Conservation (phyloP, 345 rosid species). For the Erucastrum elatum region DNA sequence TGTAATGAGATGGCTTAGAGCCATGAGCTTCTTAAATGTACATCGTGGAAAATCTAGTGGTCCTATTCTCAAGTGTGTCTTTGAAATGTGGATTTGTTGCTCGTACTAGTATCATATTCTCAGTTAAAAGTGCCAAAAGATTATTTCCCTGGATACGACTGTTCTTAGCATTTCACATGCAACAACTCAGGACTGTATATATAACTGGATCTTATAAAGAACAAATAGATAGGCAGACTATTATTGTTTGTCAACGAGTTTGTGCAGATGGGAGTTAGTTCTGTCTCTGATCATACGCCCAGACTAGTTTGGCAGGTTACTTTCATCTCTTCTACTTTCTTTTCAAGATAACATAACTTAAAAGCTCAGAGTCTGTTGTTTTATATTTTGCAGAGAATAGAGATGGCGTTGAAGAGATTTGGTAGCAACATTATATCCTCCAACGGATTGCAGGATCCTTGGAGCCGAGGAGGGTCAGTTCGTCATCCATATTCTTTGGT, state of each 20-base stretch:
- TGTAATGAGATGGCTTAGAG: not conserved
- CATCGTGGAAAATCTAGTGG: not conserved
- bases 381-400: conserved; percentile 30
- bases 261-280: not conserved
- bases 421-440: conserved; percentile 72
- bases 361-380: conserved; percentile 2
- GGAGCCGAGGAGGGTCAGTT: conserved; percentile 77
- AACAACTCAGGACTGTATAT: not conserved
- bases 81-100: not conserved
- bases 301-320: conserved; percentile 36
- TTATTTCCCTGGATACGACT: not conserved
- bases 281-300: not conserved
- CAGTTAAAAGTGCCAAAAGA: not conserved
- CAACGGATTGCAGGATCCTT: conserved; percentile 75
- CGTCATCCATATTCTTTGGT: not conserved
- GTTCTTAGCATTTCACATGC: not conserved
- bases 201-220: not conserved
- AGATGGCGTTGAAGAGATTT: conserved; percentile 55
- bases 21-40: not conserved
- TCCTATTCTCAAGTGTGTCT: not conserved
- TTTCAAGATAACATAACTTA: not conserved
- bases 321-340: not conserved
- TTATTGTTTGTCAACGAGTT: not conserved
- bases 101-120: not conserved
- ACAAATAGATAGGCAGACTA: not conserved